Conservation (phyloP, 1,139 yeast genomes). For the Geotrichum cucujoidarum region DNA sequence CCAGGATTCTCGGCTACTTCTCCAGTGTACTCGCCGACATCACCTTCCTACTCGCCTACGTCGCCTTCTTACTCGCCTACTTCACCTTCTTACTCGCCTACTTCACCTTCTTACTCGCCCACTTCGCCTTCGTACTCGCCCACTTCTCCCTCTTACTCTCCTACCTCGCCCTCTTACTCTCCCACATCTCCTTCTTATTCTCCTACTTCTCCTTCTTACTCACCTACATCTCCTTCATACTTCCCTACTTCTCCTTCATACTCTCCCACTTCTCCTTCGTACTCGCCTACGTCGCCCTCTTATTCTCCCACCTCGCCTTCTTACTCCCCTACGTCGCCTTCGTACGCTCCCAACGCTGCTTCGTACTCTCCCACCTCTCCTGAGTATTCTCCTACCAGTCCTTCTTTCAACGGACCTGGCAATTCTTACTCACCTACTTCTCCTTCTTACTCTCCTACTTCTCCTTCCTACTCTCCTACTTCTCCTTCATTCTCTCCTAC, state of each 20-base stretch:
- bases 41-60: conserved; percentile 59
- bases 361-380: conserved; percentile 67
- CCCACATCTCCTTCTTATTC: conserved; percentile 74
- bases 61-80: conserved; percentile 71
- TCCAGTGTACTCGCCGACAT: conserved; percentile 56
- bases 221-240: conserved; percentile 64
- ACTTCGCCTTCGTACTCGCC: conserved; percentile 73
- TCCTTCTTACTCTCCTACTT: conserved; percentile 59
- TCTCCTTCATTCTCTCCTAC: conserved; percentile 60
- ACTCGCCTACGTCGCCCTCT: conserved; percentile 68
- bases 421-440: conserved; percentile 59
- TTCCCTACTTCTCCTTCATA: conserved; percentile 70
- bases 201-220: conserved; percentile 59
- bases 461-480: conserved; percentile 60
- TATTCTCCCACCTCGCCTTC: conserved; percentile 70
- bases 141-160: conserved; percentile 58
- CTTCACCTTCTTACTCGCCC: conserved; percentile 65
- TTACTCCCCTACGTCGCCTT: conserved; percentile 58
- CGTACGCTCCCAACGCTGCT: conserved; percentile 50
- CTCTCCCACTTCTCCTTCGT: conserved; percentile 60
- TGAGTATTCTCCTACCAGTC: conserved; percentile 63
- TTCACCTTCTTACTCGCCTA: conserved; percentile 55
- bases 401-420: conserved; percentile 58
- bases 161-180: conserved; percentile 65
- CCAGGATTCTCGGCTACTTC: conserved; percentile 71